Base-by-base conservation (phyloP, 257 asterid genomes). In the Coffea eugenioides region DNA sequence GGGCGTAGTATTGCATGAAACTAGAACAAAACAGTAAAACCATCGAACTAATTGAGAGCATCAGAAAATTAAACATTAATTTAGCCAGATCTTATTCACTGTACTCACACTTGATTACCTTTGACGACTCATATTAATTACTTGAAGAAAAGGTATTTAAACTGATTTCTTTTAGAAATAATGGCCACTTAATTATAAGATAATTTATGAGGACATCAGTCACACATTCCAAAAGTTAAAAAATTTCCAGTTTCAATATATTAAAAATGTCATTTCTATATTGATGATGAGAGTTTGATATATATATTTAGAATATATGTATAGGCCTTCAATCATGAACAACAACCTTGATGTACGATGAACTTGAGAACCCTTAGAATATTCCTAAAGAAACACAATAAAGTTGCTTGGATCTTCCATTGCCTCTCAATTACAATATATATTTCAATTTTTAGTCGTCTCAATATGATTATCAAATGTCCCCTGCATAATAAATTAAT, bases 381-480 rank as follows among this genome's bases (percentile, higher is more conserved):
- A 61, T 75, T 75, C 71, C 25, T 57, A 36, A 57, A 75, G 51
- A 74, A 74, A 34, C 49, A 52, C 7, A 51, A 15, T 12, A 39
- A 15, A 57, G 41, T 59, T 62, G 45, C 71, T 62, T n/a, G 79
- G 72, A 76, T 76, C 62, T 64, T 41, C 72, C 45, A 48, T 46
- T 64, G 10, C 1, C n/a, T n/a, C n/a, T n/a, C n/a, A n/a, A n/a
- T n/a, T n/a, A n/a, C n/a, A n/a, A n/a, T n/a, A n/a, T 6, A 3
- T 61, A 5, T 43, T 43, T 64, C 6, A 45, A 46, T 46, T 76
- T 43, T 62, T 15, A 14, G 48, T 27, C 18, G 27, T 27, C 5
- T n/a, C 21, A 46, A 64, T 65, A 25, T 66, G 70, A 46, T 65
- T 45, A 46, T 48, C 21, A 46, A 46, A 27, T 18, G 46, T 14